Evolutionary conservation across 2,329 filamentous ascomycete species (phyloP).

Genomic region (Fusarium brevicatenulatum): DNA sequence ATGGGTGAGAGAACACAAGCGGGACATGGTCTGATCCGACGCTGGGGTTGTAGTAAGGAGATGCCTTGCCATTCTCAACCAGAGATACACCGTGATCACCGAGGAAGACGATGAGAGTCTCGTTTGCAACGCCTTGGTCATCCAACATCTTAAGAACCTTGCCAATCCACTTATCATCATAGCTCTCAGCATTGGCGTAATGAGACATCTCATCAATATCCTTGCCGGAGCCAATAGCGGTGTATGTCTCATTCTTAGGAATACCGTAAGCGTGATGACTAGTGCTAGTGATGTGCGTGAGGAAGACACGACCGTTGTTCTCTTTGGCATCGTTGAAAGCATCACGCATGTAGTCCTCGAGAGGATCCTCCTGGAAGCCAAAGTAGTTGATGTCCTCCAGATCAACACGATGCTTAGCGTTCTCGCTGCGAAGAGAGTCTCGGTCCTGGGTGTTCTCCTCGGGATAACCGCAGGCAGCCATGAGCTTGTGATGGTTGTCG

Average conservation of each 20-base stretch:
- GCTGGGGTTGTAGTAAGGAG: conserved; percentile 48
- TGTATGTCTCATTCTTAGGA: conserved; percentile 42
- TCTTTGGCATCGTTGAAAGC: conserved; percentile 45
- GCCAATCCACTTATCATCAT: conserved; percentile 47
- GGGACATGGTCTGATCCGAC: conserved; percentile 47
- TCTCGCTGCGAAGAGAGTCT: conserved; percentile 45
- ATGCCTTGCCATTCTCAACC: conserved; percentile 44
- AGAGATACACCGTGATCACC: conserved; percentile 50
- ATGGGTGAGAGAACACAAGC: conserved; percentile 47
- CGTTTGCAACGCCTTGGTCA: conserved; percentile 47
- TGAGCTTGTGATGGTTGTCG: conserved; percentile 49
- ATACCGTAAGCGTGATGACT: conserved; percentile 48
- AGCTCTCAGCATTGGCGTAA: conserved; percentile 47
- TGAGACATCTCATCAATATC: conserved; percentile 44
- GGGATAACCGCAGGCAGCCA: conserved; percentile 46
- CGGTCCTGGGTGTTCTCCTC: conserved; percentile 41
- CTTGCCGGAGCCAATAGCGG: conserved; percentile 31
- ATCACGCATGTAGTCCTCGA: conserved; percentile 49
- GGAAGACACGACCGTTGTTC: conserved; percentile 47
- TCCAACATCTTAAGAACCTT: conserved; percentile 46
- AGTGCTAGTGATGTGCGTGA: conserved; percentile 50
- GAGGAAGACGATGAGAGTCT: conserved; percentile 47
- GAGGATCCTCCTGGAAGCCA: conserved; percentile 45
- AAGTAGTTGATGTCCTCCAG: conserved; percentile 51
- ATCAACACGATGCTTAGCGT: conserved; percentile 46